Conservation (phyloP, 1,139 yeast species). For the Magnusiomyces suaveolens region DNA sequence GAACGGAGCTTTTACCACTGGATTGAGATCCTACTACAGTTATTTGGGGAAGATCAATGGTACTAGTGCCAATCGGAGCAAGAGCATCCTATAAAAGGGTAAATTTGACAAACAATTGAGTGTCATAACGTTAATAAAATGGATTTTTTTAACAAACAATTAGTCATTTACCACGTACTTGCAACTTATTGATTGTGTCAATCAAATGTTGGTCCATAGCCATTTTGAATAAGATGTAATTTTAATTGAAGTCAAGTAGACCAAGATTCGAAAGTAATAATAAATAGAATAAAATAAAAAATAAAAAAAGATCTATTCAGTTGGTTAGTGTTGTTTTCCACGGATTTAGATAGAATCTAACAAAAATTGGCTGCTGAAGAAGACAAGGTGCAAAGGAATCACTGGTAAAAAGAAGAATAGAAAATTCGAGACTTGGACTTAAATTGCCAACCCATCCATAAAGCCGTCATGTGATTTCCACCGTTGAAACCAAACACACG, state of each 20-base stretch:
- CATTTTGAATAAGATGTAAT: neutral
- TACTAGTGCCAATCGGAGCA: conserved; percentile 72
- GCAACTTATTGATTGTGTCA: conserved; percentile 78
- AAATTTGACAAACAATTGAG: no score
- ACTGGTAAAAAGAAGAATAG: no score
- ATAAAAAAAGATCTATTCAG: neutral
- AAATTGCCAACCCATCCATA: no score
- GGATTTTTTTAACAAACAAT: neutral
- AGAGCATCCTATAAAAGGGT: conserved; percentile 68
- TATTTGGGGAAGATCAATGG: conserved; percentile 80
- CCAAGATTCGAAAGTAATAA: neutral
- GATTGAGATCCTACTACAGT: conserved; percentile 96
- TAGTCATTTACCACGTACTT: conserved; percentile 16
- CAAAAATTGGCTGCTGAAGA: neutral
- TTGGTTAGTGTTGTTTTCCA: neutral
- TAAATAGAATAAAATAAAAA: no score
- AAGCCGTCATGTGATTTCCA: no score
- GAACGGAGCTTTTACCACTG: conserved; percentile 85
- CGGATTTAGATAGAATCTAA: neutral
- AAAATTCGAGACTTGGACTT: no score
- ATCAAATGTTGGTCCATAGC: conserved; percentile 83
- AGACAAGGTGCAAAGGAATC: neutral
- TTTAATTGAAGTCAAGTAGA: neutral
- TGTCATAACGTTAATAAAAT: neutral
- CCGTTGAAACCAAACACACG: no score